phyloP scores from a whole-genome alignment of 208 protist genomes.

The Leishmania mexicana region DNA sequence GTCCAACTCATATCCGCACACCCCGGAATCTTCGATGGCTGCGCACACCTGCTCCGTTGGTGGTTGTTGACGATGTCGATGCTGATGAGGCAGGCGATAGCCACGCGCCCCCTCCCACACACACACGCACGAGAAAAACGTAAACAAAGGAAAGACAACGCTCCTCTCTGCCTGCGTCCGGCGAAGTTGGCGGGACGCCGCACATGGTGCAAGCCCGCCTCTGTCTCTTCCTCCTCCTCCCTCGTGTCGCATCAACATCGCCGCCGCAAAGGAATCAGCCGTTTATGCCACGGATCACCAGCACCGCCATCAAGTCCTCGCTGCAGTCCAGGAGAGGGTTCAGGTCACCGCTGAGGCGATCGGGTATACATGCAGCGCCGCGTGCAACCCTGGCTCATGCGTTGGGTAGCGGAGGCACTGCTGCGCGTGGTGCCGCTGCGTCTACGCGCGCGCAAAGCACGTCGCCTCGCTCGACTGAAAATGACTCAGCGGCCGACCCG shows the following conservation, averaged over 20 bases:
- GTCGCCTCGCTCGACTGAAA: background rate
- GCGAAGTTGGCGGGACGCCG: background rate
- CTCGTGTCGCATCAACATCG: background rate
- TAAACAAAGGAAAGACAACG: background rate
- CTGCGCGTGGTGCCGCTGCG: background rate
- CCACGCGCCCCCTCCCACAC: background rate
- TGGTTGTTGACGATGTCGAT: background rate
- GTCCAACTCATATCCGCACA: background rate
- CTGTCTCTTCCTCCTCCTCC: background rate
- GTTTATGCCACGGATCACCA: background rate
- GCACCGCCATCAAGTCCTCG: slow-evolving; percentile 1
- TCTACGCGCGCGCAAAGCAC: background rate
- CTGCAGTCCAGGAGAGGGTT: slow-evolving; percentile 5
- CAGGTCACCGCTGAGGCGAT: slow-evolving; percentile 2
- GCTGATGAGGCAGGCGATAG: background rate
- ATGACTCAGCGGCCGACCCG: background rate
- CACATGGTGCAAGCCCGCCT: background rate
- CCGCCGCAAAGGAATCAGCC: background rate
- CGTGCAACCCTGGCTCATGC: background rate
- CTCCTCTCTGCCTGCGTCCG: background rate
- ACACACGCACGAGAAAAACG: background rate
- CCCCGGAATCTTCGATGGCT: background rate
- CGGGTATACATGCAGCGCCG: background rate
- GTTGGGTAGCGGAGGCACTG: background rate
- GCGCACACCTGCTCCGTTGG: background rate